phyloP scores from a whole-genome alignment of 371 early-diverging fungal species.

The Dinochytrium kinnereticum region DNA sequence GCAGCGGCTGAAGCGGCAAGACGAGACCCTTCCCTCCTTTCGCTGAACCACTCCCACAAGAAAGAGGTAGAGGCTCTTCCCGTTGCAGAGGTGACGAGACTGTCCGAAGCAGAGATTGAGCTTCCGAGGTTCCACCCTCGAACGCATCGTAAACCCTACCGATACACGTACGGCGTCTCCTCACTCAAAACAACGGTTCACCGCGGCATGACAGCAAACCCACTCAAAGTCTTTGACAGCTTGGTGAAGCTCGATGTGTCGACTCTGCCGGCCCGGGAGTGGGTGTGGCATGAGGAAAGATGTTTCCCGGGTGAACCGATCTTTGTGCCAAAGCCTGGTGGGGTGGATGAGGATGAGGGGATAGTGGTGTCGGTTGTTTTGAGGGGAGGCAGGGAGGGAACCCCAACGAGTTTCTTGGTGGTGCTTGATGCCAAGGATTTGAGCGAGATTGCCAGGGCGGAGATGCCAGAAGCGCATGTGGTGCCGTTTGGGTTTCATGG shows the following conservation, averaged over 20 bases:
- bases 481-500: slow-evolving; percentile 18
- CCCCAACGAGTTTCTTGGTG: not conserved
- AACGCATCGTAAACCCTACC: not conserved
- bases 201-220: not conserved
- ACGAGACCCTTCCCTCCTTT: no score
- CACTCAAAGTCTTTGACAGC: not conserved
- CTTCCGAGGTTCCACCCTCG: not conserved
- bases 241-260: not conserved
- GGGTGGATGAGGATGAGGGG: not conserved
- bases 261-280: not conserved
- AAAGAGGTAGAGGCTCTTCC: not conserved
- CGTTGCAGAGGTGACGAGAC: not conserved
- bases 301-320: slow-evolving; percentile 5
- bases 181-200: not conserved
- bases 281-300: not conserved
- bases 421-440: not conserved
- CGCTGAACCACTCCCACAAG: not conserved
- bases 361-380: not conserved
- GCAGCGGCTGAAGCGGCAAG: not conserved
- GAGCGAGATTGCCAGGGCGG: not conserved
- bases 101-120: not conserved
- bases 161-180: slow-evolving; percentile 1
- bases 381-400: not conserved
- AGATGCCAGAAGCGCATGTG: slow-evolving; percentile 3
- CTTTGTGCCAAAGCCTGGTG: slow-evolving; percentile 4